These are phyloP conservation scores for Dinochytrium kinnereticum DNA, from an alignment of 371 early-diverging fungal genomes.

Conservation along the genomic window DNA sequence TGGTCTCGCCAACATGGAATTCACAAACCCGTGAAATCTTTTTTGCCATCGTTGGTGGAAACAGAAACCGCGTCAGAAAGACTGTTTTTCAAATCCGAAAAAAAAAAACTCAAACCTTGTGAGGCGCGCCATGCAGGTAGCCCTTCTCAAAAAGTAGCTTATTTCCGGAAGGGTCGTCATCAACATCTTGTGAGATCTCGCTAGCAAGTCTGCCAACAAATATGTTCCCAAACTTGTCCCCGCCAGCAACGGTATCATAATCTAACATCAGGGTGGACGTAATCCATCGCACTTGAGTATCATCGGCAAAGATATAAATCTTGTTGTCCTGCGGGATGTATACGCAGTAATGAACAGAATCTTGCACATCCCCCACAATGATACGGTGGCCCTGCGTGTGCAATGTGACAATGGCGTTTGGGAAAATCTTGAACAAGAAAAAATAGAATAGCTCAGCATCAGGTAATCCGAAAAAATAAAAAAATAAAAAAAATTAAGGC, in stretches of 20 bases:
- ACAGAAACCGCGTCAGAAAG: not conserved
- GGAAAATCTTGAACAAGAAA: conserved; percentile 58
- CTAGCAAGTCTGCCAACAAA: conserved; percentile 77
- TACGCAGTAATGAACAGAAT: conserved; percentile 81
- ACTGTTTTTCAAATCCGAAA: conserved; percentile 17
- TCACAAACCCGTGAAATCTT: conserved; percentile 70
- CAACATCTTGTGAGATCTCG: conserved; percentile 68
- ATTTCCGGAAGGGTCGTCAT: conserved; percentile 87
- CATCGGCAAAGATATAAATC: conserved; percentile 91
- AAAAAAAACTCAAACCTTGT: no score
- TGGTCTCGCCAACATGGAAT: conserved; percentile 85
- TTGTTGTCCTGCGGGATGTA: conserved; percentile 79
- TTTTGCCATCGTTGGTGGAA: no score
- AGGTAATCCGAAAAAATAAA: no score
- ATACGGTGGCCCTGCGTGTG: conserved; percentile 88
- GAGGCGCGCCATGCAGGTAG: conserved; percentile 81
- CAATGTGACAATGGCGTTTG: conserved; percentile 72
- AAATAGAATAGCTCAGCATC: not conserved
- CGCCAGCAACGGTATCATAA: conserved; percentile 91
- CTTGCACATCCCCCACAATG: conserved; percentile 84
- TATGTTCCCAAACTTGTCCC: conserved; percentile 97
- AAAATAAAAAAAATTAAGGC: no score
- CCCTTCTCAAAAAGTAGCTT: conserved; percentile 79
- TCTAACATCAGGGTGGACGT: conserved; percentile 83
- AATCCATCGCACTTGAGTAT: conserved; percentile 88